A percentile compares a stretch with the other conserved stretches of the same genome.
Evolutionary conservation across 345 rosid genomes (phyloP).

Genomic region (Anacardium occidentale): DNA sequence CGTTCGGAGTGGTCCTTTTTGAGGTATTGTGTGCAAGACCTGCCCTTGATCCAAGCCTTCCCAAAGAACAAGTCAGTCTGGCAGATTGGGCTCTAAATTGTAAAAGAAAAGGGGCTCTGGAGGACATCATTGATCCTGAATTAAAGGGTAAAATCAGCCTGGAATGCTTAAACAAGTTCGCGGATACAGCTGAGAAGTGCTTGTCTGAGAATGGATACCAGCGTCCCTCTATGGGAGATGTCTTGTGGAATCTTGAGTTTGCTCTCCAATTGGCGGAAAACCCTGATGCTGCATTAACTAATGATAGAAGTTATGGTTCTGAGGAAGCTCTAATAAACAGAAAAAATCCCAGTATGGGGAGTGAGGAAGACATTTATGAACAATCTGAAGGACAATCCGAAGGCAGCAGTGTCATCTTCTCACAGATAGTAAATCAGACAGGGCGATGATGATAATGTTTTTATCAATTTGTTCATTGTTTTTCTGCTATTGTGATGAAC

Average conservation of each 20-base stretch:
- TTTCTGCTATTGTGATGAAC: not conserved
- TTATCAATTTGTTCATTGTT: no score
- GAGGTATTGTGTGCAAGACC: constrained; percentile 76
- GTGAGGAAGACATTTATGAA: constrained; percentile 29
- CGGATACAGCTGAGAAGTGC: constrained; percentile 62
- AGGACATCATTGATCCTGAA: constrained; percentile 61
- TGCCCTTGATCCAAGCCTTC: constrained; percentile 62
- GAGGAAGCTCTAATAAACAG: constrained; percentile 25
- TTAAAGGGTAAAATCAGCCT: constrained; percentile 47
- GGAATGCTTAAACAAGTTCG: constrained; percentile 56
- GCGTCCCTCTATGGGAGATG: constrained; percentile 75
- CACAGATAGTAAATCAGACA: constrained; percentile 61
- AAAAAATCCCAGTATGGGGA: constrained; percentile 27
- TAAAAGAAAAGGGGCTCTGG: constrained; percentile 46
- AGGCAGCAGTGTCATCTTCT: constrained; percentile 41
- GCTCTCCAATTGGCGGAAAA: constrained; percentile 58
- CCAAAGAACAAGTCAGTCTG: constrained; percentile 80
- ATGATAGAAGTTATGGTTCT: constrained; percentile 14
- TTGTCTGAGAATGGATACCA: constrained; percentile 46
- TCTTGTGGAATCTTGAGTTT: constrained; percentile 67
- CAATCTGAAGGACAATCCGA: constrained; percentile 32
- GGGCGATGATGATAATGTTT: constrained; percentile 37
- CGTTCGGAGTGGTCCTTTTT: constrained; percentile 85
- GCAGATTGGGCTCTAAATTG: constrained; percentile 80
- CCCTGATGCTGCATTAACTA: constrained; percentile 32